A percentile compares a stretch with the other conserved stretches of the same genome.
Conservation (phyloP, 148 eudicot species). For the Simmondsia chinensis region DNA sequence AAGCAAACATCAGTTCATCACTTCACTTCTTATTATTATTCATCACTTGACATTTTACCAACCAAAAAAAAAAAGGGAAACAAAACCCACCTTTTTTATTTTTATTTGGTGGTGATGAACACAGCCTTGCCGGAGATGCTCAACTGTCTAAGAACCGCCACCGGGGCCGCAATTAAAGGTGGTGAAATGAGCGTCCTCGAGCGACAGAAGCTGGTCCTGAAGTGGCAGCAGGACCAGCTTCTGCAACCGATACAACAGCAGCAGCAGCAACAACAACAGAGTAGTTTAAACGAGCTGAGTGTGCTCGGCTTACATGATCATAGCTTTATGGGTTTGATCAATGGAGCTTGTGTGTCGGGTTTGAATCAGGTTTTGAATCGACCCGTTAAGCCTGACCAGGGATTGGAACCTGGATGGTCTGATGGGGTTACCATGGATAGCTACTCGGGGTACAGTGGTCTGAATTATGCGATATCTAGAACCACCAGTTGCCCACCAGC, state of each 20-base stretch:
- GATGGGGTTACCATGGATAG: slow-evolving; percentile 15
- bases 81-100: too few relatives aligned
- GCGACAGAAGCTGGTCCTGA: slow-evolving; percentile 41
- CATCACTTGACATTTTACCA: too few relatives aligned
- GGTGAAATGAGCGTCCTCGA: slow-evolving; percentile 58
- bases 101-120: slow-evolving; percentile 23
- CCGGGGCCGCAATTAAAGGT: slow-evolving; percentile 18
- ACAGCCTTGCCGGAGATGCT: slow-evolving; percentile 35
- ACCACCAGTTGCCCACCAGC: slow-evolving; percentile 46
- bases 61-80: too few relatives aligned
- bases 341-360: slow-evolving; percentile 1
- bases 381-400: slow-evolving; percentile 55
- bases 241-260: slow-evolving; percentile 15
- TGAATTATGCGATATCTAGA: slow-evolving; percentile 33
- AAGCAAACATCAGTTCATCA: too few relatives aligned
- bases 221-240: slow-evolving; percentile 51
- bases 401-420: slow-evolving; percentile 43
- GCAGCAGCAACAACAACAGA: slow-evolving; percentile 24
- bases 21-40: too few relatives aligned
- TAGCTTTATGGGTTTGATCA: slow-evolving; percentile 9
- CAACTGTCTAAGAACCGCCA: slow-evolving; percentile 21
- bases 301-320: slow-evolving; percentile 16
- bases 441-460: too few relatives aligned
- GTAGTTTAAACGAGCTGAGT: slow-evolving; percentile 22
- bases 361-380: slow-evolving; percentile 20